Base-by-base conservation (phyloP, 495 filamentous ascomycete species). In the Oleoguttula mirabilis region DNA sequence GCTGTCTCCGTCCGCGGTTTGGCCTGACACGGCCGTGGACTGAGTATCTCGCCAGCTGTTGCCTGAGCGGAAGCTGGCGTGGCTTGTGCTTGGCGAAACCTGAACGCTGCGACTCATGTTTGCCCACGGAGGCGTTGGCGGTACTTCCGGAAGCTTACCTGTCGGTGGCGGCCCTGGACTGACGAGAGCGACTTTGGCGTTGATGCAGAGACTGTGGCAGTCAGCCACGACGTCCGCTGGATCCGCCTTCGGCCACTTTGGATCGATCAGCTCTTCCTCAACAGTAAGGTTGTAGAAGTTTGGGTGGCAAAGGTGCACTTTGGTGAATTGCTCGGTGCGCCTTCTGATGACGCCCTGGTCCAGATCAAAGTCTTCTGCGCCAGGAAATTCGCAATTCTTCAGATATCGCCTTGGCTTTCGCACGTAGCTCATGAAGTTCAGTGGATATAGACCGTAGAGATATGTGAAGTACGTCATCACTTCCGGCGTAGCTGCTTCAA, bases 381-480 rank as follows among this genome's bases (percentile, higher is more conserved):
- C 75, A 25, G 71, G 57, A 41, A 72, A 72, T 34, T 76, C 65
- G 5, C 72, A 69, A 50, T 76, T 71, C 28, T 79, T 72, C 2
- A 86, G 61, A 45, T 76, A 84, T 51, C 75, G 70, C 25, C 80
- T 71, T 2, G 81, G 80, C 50, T 86, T 84, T 19, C 80, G 68
- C 33, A 86, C 78, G 60, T 82, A 86, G 49, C 73, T 73, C 66
- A 79, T 71, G 55, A 86, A 79, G 54, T 84, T 84, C 45, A 83
- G 71, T n/a, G 81, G 81, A 47, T 85, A 86, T 7, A 86, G 63
- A 10, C 81, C 81, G 45, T 86, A 86, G 2, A 86, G 63, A 32
- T 82, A 75, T 7, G 85, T 75, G 69, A 94, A 76, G 69, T 94
- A 72, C 53, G 85, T 58, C 52, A 77, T 51, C 52, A 94, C 56